Evolutionary conservation across 805 yeast genomes (phyloP), one percentile per base, ranked within the genome.

Genomic region (Spencermartinsiella europaea): DNA sequence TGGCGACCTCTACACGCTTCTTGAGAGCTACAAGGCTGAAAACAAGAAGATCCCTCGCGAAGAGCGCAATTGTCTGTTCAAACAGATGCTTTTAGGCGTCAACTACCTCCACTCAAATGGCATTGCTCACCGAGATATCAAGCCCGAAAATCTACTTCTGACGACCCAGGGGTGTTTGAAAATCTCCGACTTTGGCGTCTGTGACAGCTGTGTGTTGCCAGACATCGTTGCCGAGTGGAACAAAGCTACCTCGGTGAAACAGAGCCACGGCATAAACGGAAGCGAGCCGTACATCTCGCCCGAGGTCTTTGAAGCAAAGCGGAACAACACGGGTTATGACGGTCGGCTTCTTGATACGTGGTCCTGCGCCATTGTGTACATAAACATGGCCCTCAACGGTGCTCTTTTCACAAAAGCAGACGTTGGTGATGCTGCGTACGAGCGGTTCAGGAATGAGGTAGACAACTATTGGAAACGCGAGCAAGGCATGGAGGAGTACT

Each of bases 251-350:
- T 74, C 20, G 22, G 74, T 85, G 39, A 88, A 82, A 61, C 61
- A 81, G 31, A 78, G 85, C 59, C 80, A 79, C 41, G 95, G 95
- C 3, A 73, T 86, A 4, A 83, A 89, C 65, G 96, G 96, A 5
- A 83, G 93, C 0, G 79, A 85, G 5, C 95, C 96, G 2, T 88
- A 88, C 63, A 85, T 89, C 59, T 95, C 96, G 0, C 96, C 96
- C 0, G 96, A 88, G 65, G 93, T 63, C 52, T 60, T 43, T 71
- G 75, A 2, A 67, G 62, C 49, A 68, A 74, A 34, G 80, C 79
- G 58, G n/a, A 42, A 40, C 2, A 45, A 44, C 8, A 15, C 25
- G 10, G n/a, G 21, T 10, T 88, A 85, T 64, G 96, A 88, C 65
- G 85, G 95, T 1, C 67, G 95, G 47, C 75, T 84, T 31, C 84